Evolutionary conservation across 2,329 filamentous ascomycete genomes (phyloP), one percentile per base, ranked within the genome.

Genomic region (Fonsecaea pedrosoi): DNA sequence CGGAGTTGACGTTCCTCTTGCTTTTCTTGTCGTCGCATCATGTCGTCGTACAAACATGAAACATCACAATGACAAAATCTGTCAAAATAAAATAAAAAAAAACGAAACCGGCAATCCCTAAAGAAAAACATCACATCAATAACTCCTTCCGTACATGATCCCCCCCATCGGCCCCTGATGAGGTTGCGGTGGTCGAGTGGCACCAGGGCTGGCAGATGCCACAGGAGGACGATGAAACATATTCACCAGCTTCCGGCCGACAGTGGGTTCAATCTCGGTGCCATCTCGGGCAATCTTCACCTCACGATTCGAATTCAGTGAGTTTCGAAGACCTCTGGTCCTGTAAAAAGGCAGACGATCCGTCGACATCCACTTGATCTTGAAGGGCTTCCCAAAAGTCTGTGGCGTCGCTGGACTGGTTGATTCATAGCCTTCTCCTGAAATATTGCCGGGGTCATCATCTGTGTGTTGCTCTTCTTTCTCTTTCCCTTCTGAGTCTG

Each of bases 211-310:
- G 10, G 62, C 25, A 38, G 62, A 32, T 2, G 60, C 25, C 30
- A 65, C 40, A 37, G 35, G 60, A 34, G 66, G 61, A 15, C 66
- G 66, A 60, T 70, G 68, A 78, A 98, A 97, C 74, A 97, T 85
- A 54, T 89, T 88, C 69, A 96, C 83, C 62, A 98, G 81, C 73
- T 87, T 87, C 73, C 88, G 87, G 4, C 94, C 94, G 53, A 96
- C 86, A 35, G 84, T 86, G 34, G 94, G 91, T 78, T 98, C 94
- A 61, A 98, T 82, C 77, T 98, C 94, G 0, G 94, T 98, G 1
- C 94, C 94, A 74, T 98, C 94, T 73, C 94, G 86, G 30, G 94
- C 94, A 75, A 98, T 97, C 79, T 98, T 98, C 69, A 98, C 92
- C 76, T 98, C 94, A 60, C 94, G 84, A 75, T 97, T 97, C 4